Percentiles rank a stretch among this genome's conserved stretches.
Evolutionary conservation across 768 basidiomycete species (phyloP).

Genomic region (Pleurotus citrinopileatus): DNA sequence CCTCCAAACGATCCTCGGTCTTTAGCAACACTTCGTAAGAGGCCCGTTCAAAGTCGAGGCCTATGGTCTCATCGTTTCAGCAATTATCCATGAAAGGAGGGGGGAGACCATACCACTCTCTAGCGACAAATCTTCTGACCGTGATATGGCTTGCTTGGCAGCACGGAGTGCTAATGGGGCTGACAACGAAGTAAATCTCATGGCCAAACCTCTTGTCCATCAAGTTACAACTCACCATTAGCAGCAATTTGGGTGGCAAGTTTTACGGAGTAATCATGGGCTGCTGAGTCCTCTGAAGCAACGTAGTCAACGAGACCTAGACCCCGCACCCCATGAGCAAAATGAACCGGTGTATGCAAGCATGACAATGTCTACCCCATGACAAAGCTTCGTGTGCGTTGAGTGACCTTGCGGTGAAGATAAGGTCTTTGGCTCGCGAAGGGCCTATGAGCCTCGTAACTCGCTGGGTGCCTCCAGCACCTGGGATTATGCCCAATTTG

Average conservation of each 20-base stretch:
- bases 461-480: conserved; percentile 88
- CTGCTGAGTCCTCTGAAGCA: conserved; percentile 55
- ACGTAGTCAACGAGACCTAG: conserved; percentile 83
- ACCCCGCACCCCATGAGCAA: conserved; percentile 7
- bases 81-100: background rate
- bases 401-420: conserved; percentile 76
- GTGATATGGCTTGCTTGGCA: conserved; percentile 82
- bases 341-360: background rate
- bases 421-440: conserved; percentile 81
- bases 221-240: conserved; percentile 46
- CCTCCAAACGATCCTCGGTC: conserved; percentile 78
- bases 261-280: conserved; percentile 65
- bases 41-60: conserved; percentile 89
- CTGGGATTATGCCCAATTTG: conserved; percentile 79
- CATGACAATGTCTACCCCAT: conserved; percentile 50
- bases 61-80: conserved; percentile 29
- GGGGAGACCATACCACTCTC: conserved; percentile 54
- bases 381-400: conserved; percentile 65
- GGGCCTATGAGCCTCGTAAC: conserved; percentile 74
- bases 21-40: conserved; percentile 79
- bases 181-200: conserved; percentile 32
- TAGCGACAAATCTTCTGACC: conserved; percentile 73
- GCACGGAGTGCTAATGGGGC: conserved; percentile 87
- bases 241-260: conserved; percentile 66
- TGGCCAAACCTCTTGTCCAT: background rate